Evolutionary conservation across 768 basidiomycete genomes (phyloP).

Genomic region (Hortiboletus flavorubellus): DNA sequence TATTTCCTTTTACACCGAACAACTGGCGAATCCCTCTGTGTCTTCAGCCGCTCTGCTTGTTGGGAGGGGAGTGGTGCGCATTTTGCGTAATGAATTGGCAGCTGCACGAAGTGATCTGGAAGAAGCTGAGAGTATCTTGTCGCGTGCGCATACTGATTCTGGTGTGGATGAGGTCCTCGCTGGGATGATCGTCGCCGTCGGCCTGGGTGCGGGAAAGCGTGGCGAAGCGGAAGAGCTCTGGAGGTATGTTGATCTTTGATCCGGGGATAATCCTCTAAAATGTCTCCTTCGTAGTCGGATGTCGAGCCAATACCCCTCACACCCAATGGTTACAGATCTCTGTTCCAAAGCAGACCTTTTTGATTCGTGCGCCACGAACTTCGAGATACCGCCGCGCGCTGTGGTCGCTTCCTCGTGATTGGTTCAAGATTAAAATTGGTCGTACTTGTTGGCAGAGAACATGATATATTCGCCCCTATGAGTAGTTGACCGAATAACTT

Average conservation of each 20-base stretch:
- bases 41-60: slow-evolving; percentile 72
- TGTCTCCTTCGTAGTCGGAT: slow-evolving; percentile 34
- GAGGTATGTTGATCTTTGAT: slow-evolving; percentile 42
- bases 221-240: slow-evolving; percentile 64
- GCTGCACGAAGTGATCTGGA: slow-evolving; percentile 81
- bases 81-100: slow-evolving; percentile 69
- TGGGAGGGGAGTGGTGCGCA: slow-evolving; percentile 74
- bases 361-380: slow-evolving; percentile 58
- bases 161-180: slow-evolving; percentile 65
- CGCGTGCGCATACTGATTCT: slow-evolving; percentile 39
- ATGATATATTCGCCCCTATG: not conserved
- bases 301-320: slow-evolving; percentile 52
- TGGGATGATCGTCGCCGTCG: slow-evolving; percentile 60
- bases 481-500: not conserved
- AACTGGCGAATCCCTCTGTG: slow-evolving; percentile 75
- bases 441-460: not conserved
- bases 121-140: slow-evolving; percentile 49
- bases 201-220: slow-evolving; percentile 55
- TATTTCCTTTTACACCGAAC: slow-evolving; percentile 74
- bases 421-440: not conserved
- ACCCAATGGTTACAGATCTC: slow-evolving; percentile 70
- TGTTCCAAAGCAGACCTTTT: slow-evolving; percentile 58
- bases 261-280: slow-evolving; percentile 1
- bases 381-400: slow-evolving; percentile 54
- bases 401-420: slow-evolving; percentile 17